phyloP scores from a whole-genome alignment of 129 eudicot species.

The Escallonia herrerae region DNA sequence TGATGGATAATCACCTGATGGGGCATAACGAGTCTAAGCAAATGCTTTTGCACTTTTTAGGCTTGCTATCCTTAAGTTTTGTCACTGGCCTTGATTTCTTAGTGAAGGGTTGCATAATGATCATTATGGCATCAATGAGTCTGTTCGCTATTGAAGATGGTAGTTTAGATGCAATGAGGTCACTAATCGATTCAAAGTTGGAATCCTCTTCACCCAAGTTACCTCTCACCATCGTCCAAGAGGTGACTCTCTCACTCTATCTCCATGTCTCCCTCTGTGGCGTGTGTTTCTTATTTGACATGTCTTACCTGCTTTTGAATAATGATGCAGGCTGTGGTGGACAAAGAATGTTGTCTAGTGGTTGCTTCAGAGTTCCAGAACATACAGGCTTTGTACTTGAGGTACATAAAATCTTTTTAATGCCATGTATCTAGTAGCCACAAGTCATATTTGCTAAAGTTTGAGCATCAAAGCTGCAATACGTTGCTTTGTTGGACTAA shows the following conservation, averaged over 20 bases:
- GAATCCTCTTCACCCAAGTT: constrained; percentile 14
- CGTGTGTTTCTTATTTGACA: background rate
- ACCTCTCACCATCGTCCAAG: constrained; percentile 21
- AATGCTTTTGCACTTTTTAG: constrained; percentile 66
- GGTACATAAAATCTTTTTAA: constrained; percentile 31
- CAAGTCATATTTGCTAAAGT: too few relatives aligned
- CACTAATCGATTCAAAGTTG: constrained; percentile 20
- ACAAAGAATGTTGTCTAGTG: constrained; percentile 26
- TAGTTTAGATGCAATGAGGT: constrained; percentile 33
- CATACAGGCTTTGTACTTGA: constrained; percentile 27
- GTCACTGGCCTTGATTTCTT: constrained; percentile 53
- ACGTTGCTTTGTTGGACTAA: too few relatives aligned
- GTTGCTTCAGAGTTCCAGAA: constrained; percentile 57
- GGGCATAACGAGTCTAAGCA: constrained; percentile 36
- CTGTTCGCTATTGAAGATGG: constrained; percentile 62
- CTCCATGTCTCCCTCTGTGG: background rate
- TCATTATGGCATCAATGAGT: constrained; percentile 44
- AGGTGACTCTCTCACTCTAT: constrained; percentile 23
- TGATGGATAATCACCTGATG: constrained; percentile 27
- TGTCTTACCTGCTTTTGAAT: background rate
- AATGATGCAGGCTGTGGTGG: constrained; percentile 36
- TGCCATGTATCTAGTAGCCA: constrained; percentile 5
- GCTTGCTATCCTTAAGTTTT: constrained; percentile 58
- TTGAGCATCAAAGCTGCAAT: too few relatives aligned
- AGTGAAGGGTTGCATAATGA: constrained; percentile 55